A percentile compares a stretch with the other conserved stretches of the same genome.
Conservation (phyloP, 495 filamentous ascomycete genomes). For the Lophiotrema nucula region DNA sequence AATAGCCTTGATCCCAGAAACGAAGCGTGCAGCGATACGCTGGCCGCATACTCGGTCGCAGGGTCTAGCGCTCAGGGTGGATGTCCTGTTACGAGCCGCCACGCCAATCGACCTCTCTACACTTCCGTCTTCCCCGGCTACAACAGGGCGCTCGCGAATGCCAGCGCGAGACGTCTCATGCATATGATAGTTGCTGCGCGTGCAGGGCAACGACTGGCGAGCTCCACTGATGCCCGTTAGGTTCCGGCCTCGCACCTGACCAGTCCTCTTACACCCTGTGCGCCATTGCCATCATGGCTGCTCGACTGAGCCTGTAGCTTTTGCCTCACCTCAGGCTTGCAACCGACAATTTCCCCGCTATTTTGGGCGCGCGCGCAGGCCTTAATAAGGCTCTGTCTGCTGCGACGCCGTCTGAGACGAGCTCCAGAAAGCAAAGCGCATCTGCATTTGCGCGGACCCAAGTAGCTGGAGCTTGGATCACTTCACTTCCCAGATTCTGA, state of each 20-base stretch:
- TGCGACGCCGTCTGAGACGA: constrained; percentile 3
- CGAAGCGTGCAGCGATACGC: constrained; percentile 23
- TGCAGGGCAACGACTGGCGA: constrained; percentile 23
- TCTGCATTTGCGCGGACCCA: too few relatives aligned
- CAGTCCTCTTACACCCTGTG: constrained; percentile 3
- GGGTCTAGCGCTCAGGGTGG: not conserved
- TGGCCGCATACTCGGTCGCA: constrained; percentile 23
- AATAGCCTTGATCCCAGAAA: constrained; percentile 3
- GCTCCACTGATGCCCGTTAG: constrained; percentile 12
- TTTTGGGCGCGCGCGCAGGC: not conserved
- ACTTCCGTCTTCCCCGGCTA: constrained; percentile 17
- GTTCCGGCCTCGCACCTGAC: constrained; percentile 8
- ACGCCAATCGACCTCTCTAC: constrained; percentile 19
- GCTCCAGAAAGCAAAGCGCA: not conserved
- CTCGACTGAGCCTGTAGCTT: not conserved
- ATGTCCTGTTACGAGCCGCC: constrained; percentile 17
- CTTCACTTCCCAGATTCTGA: not conserved
- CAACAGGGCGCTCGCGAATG: constrained; percentile 19
- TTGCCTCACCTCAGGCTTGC: constrained; percentile 19
- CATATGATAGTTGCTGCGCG: constrained; percentile 16
- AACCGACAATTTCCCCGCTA: constrained; percentile 5
- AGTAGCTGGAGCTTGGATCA: not conserved
- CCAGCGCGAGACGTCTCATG: constrained; percentile 26
- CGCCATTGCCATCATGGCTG: constrained; percentile 27
- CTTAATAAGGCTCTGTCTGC: constrained; percentile 14